Conservation (phyloP, 257 asterid species). For the Gentiana dahurica region DNA sequence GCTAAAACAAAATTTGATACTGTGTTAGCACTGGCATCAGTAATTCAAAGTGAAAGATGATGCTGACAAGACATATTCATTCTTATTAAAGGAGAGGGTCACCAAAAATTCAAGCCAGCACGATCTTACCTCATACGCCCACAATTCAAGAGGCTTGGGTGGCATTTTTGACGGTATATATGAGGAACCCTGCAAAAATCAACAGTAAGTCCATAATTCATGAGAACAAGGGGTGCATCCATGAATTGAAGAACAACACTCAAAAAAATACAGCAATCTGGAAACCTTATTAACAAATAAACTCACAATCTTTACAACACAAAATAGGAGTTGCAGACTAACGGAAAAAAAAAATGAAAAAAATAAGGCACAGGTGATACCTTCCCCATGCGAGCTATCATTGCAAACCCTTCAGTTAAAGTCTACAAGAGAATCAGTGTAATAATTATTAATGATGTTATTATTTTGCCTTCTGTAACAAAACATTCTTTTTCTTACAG, state of each 20-base stretch:
- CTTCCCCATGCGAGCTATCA: slow-evolving; percentile 94
- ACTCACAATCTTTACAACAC: neutral
- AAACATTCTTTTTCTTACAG: slow-evolving; percentile 41
- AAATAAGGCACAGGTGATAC: slow-evolving; percentile 19
- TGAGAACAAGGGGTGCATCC: neutral
- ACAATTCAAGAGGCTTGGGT: slow-evolving; percentile 72
- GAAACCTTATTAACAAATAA: neutral
- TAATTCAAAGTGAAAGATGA: no score
- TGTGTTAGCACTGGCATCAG: neutral
- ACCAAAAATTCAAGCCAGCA: no score
- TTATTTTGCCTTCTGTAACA: slow-evolving; percentile 7
- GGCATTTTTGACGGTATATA: slow-evolving; percentile 76
- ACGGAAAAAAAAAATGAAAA: neutral
- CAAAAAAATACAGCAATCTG: neutral
- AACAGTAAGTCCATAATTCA: neutral
- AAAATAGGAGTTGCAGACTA: neutral
- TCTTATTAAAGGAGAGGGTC: no score
- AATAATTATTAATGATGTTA: no score
- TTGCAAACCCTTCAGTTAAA: slow-evolving; percentile 75
- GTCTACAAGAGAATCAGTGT: slow-evolving; percentile 30
- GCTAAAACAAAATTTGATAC: slow-evolving; percentile 30
- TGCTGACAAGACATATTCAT: no score
- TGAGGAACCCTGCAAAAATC: slow-evolving; percentile 43
- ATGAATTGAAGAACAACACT: neutral
- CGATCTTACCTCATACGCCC: slow-evolving; percentile 83